These are phyloP conservation scores for Ascochyta viciae-villosae DNA, from an alignment of 2,329 filamentous ascomycete genomes.

Conservation along the genomic window DNA sequence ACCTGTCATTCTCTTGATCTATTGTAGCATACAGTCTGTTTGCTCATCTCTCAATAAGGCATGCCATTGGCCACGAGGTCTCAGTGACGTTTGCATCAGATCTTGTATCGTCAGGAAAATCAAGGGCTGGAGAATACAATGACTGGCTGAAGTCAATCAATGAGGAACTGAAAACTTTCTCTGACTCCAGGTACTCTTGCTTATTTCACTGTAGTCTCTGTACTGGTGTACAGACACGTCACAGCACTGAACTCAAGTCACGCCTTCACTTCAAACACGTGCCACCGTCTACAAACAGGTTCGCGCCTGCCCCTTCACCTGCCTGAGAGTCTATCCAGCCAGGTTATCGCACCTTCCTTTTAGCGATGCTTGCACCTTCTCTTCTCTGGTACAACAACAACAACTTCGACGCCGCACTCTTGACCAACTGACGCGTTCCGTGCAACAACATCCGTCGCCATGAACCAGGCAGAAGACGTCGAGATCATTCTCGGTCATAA, in stretches of 20 bases:
- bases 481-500: conserved; percentile 41
- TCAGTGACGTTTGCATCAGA: too few species aligned
- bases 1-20: too few species aligned
- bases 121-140: background rate
- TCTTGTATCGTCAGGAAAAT: too few species aligned
- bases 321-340: too few species aligned
- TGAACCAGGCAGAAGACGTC: conserved; percentile 47
- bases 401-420: background rate
- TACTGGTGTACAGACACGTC: background rate
- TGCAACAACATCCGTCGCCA: background rate
- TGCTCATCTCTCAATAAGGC: too few species aligned
- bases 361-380: background rate
- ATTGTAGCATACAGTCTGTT: too few species aligned
- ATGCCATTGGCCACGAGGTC: too few species aligned
- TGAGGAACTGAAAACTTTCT: too few species aligned
- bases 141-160: too few species aligned
- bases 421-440: background rate
- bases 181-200: background rate
- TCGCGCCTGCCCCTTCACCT: background rate
- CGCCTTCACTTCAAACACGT: background rate
- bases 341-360: too few species aligned
- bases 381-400: background rate
- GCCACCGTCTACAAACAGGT: background rate
- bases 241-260: too few species aligned
- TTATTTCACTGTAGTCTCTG: background rate